Percentiles rank a stretch among this genome's conserved stretches.
Conservation (phyloP, 768 basidiomycete genomes). For the Neoboletus subvelutipes region DNA sequence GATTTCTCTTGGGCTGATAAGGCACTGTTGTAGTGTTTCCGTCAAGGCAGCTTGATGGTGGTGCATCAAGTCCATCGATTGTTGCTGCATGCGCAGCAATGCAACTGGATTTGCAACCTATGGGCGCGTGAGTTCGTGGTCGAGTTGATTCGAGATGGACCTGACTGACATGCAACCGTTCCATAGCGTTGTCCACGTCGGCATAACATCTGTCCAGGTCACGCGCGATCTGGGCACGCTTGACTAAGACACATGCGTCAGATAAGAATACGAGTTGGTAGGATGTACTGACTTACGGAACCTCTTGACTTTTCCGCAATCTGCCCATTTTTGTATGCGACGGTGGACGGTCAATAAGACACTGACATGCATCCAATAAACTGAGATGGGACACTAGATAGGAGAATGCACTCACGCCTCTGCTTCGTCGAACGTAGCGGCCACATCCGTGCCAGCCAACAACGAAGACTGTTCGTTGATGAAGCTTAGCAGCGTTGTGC, state of each 20-base stretch:
- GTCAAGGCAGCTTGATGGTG: constrained; percentile 34
- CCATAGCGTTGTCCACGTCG: constrained; percentile 44
- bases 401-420: constrained; percentile 37
- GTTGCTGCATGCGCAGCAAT: constrained; percentile 31
- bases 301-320: constrained; percentile 37
- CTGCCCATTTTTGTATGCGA: constrained; percentile 40
- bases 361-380: constrained; percentile 26
- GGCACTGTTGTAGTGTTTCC: constrained; percentile 40
- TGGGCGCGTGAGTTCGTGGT: background rate
- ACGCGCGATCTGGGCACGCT: constrained; percentile 45
- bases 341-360: constrained; percentile 40
- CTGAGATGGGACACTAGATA: background rate
- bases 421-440: constrained; percentile 42
- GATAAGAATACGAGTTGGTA: background rate
- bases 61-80: constrained; percentile 26
- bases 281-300: constrained; percentile 35
- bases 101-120: constrained; percentile 26
- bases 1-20: constrained; percentile 39
- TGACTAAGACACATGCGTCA: constrained; percentile 36
- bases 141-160: background rate
- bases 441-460: constrained; percentile 42
- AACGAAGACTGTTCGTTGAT: constrained; percentile 41
- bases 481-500: constrained; percentile 38
- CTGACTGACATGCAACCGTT: constrained; percentile 41
- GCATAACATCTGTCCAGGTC: constrained; percentile 43